phyloP scores from a whole-genome alignment of 176 grass and related monocot species.

The Oryza rufipogon region DNA sequence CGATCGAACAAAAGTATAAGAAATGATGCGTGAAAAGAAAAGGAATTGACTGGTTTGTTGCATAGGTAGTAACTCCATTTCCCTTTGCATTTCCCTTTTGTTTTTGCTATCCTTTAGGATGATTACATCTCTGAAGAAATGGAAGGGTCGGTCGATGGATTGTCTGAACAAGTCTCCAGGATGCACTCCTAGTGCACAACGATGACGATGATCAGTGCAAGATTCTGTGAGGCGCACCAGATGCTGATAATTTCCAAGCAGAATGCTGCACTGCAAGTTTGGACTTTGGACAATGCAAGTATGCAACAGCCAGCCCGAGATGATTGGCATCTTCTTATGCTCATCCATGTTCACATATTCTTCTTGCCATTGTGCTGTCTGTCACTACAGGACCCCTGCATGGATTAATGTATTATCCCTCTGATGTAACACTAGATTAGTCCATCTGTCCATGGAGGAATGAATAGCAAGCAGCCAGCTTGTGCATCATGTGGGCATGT shows the following conservation, averaged over 20 bases:
- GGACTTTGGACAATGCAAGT: neutral
- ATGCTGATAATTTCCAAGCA: neutral
- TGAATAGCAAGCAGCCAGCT: neutral
- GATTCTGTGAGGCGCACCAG: conserved; percentile 2
- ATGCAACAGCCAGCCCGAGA: neutral
- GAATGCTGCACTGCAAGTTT: conserved; percentile 28
- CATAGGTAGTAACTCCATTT: conserved; percentile 9
- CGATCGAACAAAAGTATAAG: conserved; percentile 11
- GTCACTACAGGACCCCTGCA: neutral
- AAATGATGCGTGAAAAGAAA: conserved; percentile 2
- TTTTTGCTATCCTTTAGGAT: conserved; percentile 47
- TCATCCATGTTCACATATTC: neutral
- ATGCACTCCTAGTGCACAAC: conserved; percentile 40
- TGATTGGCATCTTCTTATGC: conserved; percentile 1
- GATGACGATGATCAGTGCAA: neutral
- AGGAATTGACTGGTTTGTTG: conserved; percentile 11
- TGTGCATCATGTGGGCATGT: neutral
- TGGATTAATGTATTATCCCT: conserved; percentile 28
- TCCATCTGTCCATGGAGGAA: conserved; percentile 7
- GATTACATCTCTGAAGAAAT: conserved; percentile 60
- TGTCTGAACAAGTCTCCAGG: conserved; percentile 57
- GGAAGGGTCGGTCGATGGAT: conserved; percentile 54
- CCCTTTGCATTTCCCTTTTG: neutral
- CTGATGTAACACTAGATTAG: conserved; percentile 12
- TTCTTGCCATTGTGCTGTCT: neutral